These are phyloP conservation scores for Sphagnum magellanicum DNA, from an alignment of 228 moss, liverwort and hornwort genomes.

Conservation along the genomic window DNA sequence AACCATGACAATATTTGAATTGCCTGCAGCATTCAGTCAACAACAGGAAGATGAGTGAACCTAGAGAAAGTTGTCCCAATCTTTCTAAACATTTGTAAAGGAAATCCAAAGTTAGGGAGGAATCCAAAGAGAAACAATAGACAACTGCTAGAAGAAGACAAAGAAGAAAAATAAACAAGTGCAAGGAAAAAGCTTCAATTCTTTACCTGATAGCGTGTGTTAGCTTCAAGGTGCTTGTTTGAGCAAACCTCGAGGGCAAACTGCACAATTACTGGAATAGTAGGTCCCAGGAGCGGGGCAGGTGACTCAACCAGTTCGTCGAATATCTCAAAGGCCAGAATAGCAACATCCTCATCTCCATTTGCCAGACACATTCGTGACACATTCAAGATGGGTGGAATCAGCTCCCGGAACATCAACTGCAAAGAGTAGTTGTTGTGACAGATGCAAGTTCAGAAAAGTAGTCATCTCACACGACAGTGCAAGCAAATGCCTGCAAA, in stretches of 20 bases:
- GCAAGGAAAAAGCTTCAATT: not conserved
- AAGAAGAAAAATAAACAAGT: too few species aligned
- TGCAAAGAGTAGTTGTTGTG: conserved; percentile 16
- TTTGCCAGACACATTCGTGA: conserved; percentile 88
- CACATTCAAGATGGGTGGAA: conserved; percentile 83
- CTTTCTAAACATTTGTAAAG: too few species aligned
- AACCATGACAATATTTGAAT: conserved; percentile 95
- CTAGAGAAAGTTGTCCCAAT: too few species aligned
- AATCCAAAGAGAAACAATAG: not conserved
- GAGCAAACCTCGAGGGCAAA: conserved; percentile 97
- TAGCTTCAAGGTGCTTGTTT: conserved; percentile 84
- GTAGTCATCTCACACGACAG: too few species aligned
- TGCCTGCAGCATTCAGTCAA: conserved; percentile 36
- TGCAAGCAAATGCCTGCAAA: too few species aligned
- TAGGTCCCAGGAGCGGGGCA: conserved; percentile 86
- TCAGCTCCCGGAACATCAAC: conserved; percentile 96
- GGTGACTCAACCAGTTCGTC: conserved; percentile 98
- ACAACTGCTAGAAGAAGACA: not conserved
- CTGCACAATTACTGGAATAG: conserved; percentile 89
- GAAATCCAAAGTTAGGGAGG: not conserved
- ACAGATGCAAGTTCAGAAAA: too few species aligned
- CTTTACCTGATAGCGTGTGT: conserved; percentile 85
- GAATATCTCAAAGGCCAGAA: conserved; percentile 96
- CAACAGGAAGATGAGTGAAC: too few species aligned
- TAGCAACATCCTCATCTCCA: conserved; percentile 94